These are phyloP conservation scores for Mortierella sp. DNA, from an alignment of 371 early-diverging fungal species.

Conservation along the genomic window DNA sequence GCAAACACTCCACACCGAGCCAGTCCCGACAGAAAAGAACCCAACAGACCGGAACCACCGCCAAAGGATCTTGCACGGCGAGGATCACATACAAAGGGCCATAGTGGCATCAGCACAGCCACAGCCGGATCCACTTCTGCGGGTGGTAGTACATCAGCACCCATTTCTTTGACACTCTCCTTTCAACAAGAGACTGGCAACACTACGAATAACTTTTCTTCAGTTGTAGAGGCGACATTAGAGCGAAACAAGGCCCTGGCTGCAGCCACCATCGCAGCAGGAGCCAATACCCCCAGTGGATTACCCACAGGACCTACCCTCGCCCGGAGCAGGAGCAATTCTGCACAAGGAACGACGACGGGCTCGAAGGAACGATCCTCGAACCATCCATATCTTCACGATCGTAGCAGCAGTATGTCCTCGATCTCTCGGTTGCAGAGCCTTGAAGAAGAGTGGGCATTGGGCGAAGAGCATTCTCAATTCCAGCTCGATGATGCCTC, in stretches of 20 bases:
- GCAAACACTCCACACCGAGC: too few species aligned
- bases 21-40: conserved; percentile 7
- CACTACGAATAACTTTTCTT: conserved; percentile 15
- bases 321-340: conserved; percentile 11
- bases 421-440: too few species aligned
- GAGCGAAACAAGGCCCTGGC: conserved; percentile 7
- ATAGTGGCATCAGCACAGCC: conserved; percentile 1
- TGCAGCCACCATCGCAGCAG: conserved; percentile 3
- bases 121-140: background rate
- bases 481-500: too few species aligned
- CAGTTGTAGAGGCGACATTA: conserved; percentile 25
- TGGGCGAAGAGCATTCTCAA: too few species aligned
- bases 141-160: conserved; percentile 7
- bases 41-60: conserved; percentile 26
- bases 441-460: too few species aligned
- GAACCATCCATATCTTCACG: too few species aligned
- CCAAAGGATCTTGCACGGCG: conserved; percentile 19
- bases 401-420: too few species aligned
- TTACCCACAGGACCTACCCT: too few species aligned
- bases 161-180: conserved; percentile 24
- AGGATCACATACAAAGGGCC: conserved; percentile 6
- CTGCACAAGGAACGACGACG: background rate
- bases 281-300: conserved; percentile 1
- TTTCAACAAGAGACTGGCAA: background rate
- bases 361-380: too few species aligned